Conservation (phyloP, 306 rosid species). For the Corylus heterophylla region DNA sequence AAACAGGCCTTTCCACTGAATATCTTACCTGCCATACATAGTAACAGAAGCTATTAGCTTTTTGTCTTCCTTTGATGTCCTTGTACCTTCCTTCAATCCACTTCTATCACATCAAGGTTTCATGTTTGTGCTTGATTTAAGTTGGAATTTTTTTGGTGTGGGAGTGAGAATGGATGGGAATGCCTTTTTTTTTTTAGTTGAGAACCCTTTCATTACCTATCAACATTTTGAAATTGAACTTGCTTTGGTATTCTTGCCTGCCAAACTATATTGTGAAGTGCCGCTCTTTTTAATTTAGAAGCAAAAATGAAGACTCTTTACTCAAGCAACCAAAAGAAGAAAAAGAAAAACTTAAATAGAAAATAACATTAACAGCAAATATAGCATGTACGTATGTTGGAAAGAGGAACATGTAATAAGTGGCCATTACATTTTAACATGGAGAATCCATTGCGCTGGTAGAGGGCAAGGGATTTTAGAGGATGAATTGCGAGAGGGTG, state of each 20-base stretch:
- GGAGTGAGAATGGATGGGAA: neutral
- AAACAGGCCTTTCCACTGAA: neutral
- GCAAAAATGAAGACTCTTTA: neutral
- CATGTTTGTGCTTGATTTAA: constrained; percentile 4
- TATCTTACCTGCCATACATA: neutral
- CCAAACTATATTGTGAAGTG: neutral
- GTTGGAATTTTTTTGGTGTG: neutral
- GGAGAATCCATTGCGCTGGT: neutral
- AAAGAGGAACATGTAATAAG: neutral
- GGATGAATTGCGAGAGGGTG: neutral
- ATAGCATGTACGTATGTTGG: neutral
- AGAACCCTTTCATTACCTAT: neutral
- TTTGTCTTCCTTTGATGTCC: neutral
- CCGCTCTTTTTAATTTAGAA: neutral
- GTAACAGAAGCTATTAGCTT: neutral
- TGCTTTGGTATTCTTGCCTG: neutral
- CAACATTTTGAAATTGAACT: neutral
- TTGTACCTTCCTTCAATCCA: neutral
- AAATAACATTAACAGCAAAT: neutral
- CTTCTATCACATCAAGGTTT: neutral
- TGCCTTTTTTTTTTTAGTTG: neutral
- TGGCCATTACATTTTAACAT: neutral
- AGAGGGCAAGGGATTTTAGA: neutral
- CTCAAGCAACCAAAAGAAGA: neutral
- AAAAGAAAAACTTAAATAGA: neutral